Evolutionary conservation across 2,329 filamentous ascomycete species (phyloP).

Genomic region (Mycosphaerella arachidis): DNA sequence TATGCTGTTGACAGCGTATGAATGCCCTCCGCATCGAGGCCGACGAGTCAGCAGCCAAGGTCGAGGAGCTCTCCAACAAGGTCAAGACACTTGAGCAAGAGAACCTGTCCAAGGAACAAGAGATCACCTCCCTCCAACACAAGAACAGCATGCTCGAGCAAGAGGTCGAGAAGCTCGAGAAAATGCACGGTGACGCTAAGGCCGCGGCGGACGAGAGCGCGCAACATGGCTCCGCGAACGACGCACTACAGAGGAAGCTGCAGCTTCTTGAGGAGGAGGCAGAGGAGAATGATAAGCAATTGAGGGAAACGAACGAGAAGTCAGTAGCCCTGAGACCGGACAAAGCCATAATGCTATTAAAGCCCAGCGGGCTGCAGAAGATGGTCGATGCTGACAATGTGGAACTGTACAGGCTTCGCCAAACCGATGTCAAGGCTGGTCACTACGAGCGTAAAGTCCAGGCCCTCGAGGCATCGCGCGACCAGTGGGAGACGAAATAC

Average conservation of each 20-base stretch:
- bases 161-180: slow-evolving; percentile 91
- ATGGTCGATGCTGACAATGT: slow-evolving; percentile 12
- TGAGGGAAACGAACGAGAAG: slow-evolving; percentile 98
- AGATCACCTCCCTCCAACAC: slow-evolving; percentile 93
- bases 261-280: slow-evolving; percentile 97
- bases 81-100: slow-evolving; percentile 92
- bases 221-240: slow-evolving; percentile 82
- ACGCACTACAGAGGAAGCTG: slow-evolving; percentile 84
- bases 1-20: slow-evolving; percentile 66
- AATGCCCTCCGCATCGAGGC: slow-evolving; percentile 89
- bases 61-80: slow-evolving; percentile 80
- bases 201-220: slow-evolving; percentile 75
- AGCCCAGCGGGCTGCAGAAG: slow-evolving; percentile 2
- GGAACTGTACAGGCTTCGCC: slow-evolving; percentile 69
- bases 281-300: slow-evolving; percentile 90
- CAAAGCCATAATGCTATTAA: background rate
- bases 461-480: slow-evolving; percentile 83
- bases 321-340: slow-evolving; percentile 49
- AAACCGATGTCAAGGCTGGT: slow-evolving; percentile 98
- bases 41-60: slow-evolving; percentile 75
- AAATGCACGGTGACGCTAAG: slow-evolving; percentile 79
- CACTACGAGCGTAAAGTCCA: slow-evolving; percentile 99
- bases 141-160: slow-evolving; percentile 86
- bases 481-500: slow-evolving; percentile 96
- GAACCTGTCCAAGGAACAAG: slow-evolving; percentile 93